Evolutionary conservation across 192 early-diverging fungal genomes (phyloP).

Genomic region (Funneliformis mosseae): DNA sequence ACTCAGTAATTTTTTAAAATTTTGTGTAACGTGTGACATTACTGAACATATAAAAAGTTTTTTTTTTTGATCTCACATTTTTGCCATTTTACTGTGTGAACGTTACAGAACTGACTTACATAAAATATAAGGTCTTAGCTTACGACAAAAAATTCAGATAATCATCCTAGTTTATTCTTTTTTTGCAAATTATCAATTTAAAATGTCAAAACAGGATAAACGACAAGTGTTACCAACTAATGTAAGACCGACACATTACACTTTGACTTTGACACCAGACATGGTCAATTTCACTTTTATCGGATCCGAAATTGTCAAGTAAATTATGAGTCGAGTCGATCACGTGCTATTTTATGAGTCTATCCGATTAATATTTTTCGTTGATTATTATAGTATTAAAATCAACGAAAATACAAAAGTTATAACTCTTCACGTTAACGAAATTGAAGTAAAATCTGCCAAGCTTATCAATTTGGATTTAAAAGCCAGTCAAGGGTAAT

Average conservation of each 20-base stretch:
- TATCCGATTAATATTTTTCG: background rate
- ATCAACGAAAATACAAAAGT: conserved; percentile 63
- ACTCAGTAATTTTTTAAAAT: no score
- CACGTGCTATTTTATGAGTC: background rate
- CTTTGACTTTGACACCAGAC: conserved; percentile 77
- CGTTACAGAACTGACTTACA: no score
- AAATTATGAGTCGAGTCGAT: conserved; percentile 8
- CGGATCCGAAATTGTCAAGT: conserved; percentile 47
- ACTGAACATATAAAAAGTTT: no score
- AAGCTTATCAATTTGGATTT: conserved; percentile 44
- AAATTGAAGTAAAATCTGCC: conserved; percentile 66
- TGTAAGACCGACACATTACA: conserved; percentile 84
- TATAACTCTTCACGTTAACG: conserved; percentile 68
- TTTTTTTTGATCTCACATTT: no score
- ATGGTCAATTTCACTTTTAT: conserved; percentile 78
- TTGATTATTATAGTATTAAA: conserved; percentile 47
- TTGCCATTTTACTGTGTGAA: no score
- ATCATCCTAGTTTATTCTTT: no score
- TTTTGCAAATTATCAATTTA: no score
- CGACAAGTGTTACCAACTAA: conserved; percentile 84
- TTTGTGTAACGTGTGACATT: no score
- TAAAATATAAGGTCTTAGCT: no score
- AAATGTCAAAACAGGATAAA: conserved; percentile 9
- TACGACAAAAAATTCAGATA: no score
- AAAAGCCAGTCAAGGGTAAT: conserved; percentile 60